Evolutionary conservation across 192 early-diverging fungal species (phyloP), one percentile per base, ranked within the genome.

Genomic region (Coemansia sp.): DNA sequence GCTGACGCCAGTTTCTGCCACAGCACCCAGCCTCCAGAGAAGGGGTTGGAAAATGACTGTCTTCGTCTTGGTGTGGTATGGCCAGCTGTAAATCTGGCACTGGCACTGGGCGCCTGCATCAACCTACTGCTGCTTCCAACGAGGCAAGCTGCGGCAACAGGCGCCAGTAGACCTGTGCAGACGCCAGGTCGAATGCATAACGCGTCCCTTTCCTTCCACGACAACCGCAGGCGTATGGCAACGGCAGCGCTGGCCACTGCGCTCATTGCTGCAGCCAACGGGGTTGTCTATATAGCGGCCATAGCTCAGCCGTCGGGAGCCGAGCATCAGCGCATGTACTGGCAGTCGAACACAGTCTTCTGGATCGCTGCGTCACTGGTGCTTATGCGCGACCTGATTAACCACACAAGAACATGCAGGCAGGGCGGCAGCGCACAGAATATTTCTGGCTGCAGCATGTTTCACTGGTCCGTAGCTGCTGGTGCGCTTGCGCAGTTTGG

Each of bases 1-100:
- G 8, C 48, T 4, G 33, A 53, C 51, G 14, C 44, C 11, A 8
- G 8, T 21, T 35, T 48, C 35, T 46, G n/a, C 20, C 49, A 53
- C 23, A 14, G 36, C 63, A 34, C 48, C 20, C 51, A 53, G 23
- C 51, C 11, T 0, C 23, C 49, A 41, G n/a, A 58, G 24, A 53
- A 20, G 44, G 1, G 45, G 46, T 64, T 78, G 18, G 24, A 21
- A 30, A 71, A 56, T 66, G 77, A 80, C 55, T 80, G 77, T 30
- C 59, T 66, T 45, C 77, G 77, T 12, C 66, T 80, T 18, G 77
- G 77, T 20, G 51, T 75, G 23, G 51, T 38, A 7, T 80, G 77
- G 77, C 72, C 77, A 6, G n/a, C 41, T 1, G 52, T 36, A 10
- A 72, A 80, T 21, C 39, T 71, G 56, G 38, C 43, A n/a, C 75